A percentile compares a stretch with the other conserved stretches of the same genome.
These are phyloP conservation scores for Pulveroboletus sp. DNA, from an alignment of 768 basidiomycete genomes.

Conservation along the genomic window DNA sequence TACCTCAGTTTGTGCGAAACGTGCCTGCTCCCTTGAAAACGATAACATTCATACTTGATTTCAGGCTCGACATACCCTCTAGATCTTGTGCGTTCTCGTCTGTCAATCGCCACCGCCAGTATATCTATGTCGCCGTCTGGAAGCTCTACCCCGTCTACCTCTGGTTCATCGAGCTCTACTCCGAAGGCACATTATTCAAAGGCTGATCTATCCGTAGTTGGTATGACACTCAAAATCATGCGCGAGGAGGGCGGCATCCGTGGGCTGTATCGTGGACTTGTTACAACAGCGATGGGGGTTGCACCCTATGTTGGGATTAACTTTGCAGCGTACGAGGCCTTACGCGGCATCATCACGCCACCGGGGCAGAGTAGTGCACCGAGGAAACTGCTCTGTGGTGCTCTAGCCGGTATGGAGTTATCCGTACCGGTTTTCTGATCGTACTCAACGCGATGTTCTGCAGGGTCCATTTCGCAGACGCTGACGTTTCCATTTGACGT, in stretches of 20 bases:
- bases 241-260: constrained; percentile 88
- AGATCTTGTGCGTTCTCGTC: constrained; percentile 86
- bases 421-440: neutral
- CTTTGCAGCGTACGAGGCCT: constrained; percentile 88
- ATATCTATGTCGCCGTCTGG: constrained; percentile 39
- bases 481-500: constrained; percentile 97
- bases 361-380: constrained; percentile 67
- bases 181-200: constrained; percentile 38
- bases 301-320: constrained; percentile 91
- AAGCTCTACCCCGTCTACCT: constrained; percentile 31
- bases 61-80: constrained; percentile 85
- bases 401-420: constrained; percentile 62
- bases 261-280: constrained; percentile 81
- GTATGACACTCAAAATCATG: constrained; percentile 89
- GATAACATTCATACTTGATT: constrained; percentile 9
- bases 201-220: constrained; percentile 67
- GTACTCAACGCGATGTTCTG: constrained; percentile 4
- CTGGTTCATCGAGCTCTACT: constrained; percentile 45
- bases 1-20: constrained; percentile 81
- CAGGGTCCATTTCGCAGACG: constrained; percentile 89
- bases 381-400: constrained; percentile 81
- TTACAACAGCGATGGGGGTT: constrained; percentile 83
- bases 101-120: constrained; percentile 92
- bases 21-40: constrained; percentile 4
- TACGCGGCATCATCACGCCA: constrained; percentile 73